These are phyloP conservation scores for Globisporangium abappressorium DNA, from an alignment of 352 stramenopile species.

Conservation along the genomic window DNA sequence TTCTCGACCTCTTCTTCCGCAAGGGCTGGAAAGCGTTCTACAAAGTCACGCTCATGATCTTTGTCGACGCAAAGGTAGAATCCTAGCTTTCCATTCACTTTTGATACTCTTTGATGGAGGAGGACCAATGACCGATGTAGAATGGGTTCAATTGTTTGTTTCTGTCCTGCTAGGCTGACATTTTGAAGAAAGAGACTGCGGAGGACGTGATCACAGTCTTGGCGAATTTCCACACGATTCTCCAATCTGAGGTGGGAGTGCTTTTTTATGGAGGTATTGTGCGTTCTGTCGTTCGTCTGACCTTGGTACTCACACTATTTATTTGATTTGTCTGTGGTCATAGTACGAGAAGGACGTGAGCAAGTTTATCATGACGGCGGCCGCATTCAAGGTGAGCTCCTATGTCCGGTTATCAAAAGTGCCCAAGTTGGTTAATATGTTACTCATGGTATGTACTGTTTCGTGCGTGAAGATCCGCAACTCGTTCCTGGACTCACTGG, in stretches of 20 bases:
- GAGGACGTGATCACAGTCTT: constrained; percentile 8
- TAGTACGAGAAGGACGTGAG: constrained; percentile 34
- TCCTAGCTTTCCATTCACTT: not conserved
- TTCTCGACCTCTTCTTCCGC: constrained; percentile 50
- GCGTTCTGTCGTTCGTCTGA: too few relatives aligned
- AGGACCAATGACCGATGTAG: not conserved
- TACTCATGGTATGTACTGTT: not conserved
- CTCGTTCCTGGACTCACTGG: constrained; percentile 36
- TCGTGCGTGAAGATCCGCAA: constrained; percentile 26
- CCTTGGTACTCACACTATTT: not conserved
- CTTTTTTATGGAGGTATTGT: too few relatives aligned
- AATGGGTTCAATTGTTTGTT: not conserved
- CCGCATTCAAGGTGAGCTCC: constrained; percentile 31
- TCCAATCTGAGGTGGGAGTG: not conserved
- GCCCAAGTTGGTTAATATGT: not conserved
- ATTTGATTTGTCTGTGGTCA: not conserved
- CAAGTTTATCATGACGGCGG: constrained; percentile 32
- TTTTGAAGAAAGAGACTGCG: constrained; percentile 8
- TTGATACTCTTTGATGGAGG: not conserved
- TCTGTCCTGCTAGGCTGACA: not conserved
- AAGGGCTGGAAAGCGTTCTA: constrained; percentile 52
- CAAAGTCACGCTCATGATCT: constrained; percentile 37
- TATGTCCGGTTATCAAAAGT: not conserved
- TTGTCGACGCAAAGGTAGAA: constrained; percentile 34
- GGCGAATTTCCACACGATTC: not conserved